Base-by-base conservation (phyloP, 1,139 yeast species). In the Yamadazyma triangularis region DNA sequence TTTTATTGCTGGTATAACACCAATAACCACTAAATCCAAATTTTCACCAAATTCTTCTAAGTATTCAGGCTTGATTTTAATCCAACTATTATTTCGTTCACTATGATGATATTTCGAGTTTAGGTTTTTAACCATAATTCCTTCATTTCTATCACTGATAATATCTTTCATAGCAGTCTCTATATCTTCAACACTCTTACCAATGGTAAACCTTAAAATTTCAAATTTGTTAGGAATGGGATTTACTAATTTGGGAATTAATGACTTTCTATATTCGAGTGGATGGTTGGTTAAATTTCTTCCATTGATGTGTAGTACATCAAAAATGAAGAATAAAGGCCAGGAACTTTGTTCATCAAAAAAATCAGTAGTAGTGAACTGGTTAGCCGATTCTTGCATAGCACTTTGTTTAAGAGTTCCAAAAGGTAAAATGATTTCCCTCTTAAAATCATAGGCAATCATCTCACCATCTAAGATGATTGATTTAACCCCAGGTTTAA, bases 401-500 rank as follows among this genome's bases (percentile, higher is more conserved):
- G 93, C 94, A 26, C 85, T 74, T 5, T 83, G 68, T 47, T 84
- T 82, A 24, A 89, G 68, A 0, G 85, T 72, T 0, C 95, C 94
- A 58, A 86, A 86, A 0, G 96, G 95, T 13, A 86, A 58, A 7
- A 86, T 67, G 1, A 65, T 65, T 24, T 78, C 59, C 13, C 77
- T 58, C 9, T 67, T 59, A 9, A 73, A 73, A 51, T 89, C 96
- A 73, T 78, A 88, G 0, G 95, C 88, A 1, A 89, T 79, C 88
- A 91, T 84, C 56, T 91, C 98, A 1, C 98, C 97, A 57, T 91
- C 98, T 4, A 91, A 51, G 2, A 91, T 69, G 3, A 85, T 75
- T 22, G 64, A 60, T 10, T 56, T 53, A 3, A 71, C 67, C 5
- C 60, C 54, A 1, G 57, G 56, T 14, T 60, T 56, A 38, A 79